Base-by-base conservation (phyloP, 352 stramenopile genomes). In the Phytophthora pini region DNA sequence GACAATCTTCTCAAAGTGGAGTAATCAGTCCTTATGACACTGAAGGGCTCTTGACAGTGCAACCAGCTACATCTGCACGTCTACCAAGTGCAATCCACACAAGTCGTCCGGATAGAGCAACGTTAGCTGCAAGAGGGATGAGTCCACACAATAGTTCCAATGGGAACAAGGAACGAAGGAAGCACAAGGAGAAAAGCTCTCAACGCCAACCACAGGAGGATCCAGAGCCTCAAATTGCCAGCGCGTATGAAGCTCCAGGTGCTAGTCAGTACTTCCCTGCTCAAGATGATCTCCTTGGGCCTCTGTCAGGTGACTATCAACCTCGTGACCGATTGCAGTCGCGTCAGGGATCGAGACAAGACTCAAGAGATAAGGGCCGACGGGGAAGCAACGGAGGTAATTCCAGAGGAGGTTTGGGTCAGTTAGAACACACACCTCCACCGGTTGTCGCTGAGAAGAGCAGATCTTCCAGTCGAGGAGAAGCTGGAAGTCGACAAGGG, bases 251-350 rank as follows among this genome's bases (percentile, higher is more conserved):
- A 34, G 62, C 56, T 26, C 62, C 56, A 22, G 52, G 61, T 22
- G 61, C 62, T 12, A 61, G 61, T 57, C 45, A 68, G n/a, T 62
- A 50, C 6, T 72, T 65, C 40, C 50, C 62, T 32, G 62, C 27
- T 12, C 71, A 87, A 2, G 67, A 70, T 0, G 76, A 85, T 41
- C 44, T 88, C 11, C 55, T 92, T 7, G 39, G 72, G 2, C 76
- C 81, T 27, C 34, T 88, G 0, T 55, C 63, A 1, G 56, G 66
- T 11, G 80, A 89, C 15, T 93, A 93, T 49, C 81, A 89, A 48
- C 78, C 87, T 9, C 72, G 83, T 11, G 87, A 94, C 63, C 81
- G 87, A 3, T 70, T 94, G 22, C 81, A 93, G 45, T 94, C 87
- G 11, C 79, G 87, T 6, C 86, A 94, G 55, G 82, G 86, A 1